Conservation (phyloP, 805 yeast species). For the Wickerhamiella alocasiicola region DNA sequence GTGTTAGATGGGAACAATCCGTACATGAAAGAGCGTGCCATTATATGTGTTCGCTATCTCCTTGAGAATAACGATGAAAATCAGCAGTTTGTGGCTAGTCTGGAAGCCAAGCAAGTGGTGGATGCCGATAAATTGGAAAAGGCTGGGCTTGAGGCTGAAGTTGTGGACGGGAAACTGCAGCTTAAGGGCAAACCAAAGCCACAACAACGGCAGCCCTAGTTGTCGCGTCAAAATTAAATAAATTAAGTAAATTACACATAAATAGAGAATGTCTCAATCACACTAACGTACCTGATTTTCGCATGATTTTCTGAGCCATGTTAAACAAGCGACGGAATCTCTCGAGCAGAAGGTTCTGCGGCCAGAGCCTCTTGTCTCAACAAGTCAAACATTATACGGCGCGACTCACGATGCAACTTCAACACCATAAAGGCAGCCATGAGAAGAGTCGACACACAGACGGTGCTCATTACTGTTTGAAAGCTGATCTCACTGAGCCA, state of each 20-base stretch:
- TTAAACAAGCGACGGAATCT: conserved; percentile 6
- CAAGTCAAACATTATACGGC: conserved; percentile 7
- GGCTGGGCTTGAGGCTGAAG: conserved; percentile 67
- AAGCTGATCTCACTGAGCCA: conserved; percentile 6
- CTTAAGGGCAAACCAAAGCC: not conserved
- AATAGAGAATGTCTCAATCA: too few relatives aligned
- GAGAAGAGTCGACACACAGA: conserved; percentile 8
- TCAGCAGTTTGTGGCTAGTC: conserved; percentile 59
- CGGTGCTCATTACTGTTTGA: not conserved
- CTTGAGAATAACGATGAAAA: conserved; percentile 53
- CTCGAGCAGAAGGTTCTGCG: not conserved
- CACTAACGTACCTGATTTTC: too few relatives aligned
- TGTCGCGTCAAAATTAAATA: not conserved
- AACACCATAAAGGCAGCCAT: not conserved
- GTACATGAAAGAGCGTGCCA: conserved; percentile 60
- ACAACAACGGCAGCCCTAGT: not conserved
- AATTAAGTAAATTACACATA: not conserved
- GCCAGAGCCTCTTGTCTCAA: conserved; percentile 14
- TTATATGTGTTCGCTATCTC: conserved; percentile 61
- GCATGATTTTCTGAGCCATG: too few relatives aligned
- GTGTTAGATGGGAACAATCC: conserved; percentile 83
- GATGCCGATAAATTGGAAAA: conserved; percentile 48
- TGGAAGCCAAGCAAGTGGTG: conserved; percentile 63
- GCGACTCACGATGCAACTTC: conserved; percentile 1
- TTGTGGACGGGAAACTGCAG: conserved; percentile 55